A percentile compares a stretch with the other conserved stretches of the same genome.
These are phyloP conservation scores for Zychaea mexicana DNA, from an alignment of 371 early-diverging fungal species.

Conservation along the genomic window DNA sequence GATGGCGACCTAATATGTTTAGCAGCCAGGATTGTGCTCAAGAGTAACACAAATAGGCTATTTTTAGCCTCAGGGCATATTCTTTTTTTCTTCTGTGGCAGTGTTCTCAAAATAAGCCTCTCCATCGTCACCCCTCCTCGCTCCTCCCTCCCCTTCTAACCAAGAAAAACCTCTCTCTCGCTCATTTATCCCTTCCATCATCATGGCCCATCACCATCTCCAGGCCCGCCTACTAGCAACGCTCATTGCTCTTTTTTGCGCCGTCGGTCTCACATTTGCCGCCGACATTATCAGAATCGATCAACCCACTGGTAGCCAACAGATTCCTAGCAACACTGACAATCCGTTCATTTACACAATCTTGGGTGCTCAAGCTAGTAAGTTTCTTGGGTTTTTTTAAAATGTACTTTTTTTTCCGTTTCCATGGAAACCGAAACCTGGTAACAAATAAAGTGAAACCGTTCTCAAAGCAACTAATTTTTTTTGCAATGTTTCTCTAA, in stretches of 20 bases:
- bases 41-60: neutral
- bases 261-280: neutral
- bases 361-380: constrained; percentile 29
- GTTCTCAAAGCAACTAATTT: neutral
- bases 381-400: neutral
- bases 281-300: constrained; percentile 17
- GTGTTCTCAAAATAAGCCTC: neutral
- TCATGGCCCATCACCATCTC: neutral
- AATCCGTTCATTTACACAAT: constrained; percentile 21
- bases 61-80: constrained; percentile 3
- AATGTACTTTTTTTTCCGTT: too few relatives aligned
- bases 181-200: constrained; percentile 1
- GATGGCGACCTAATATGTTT: neutral
- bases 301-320: constrained; percentile 11
- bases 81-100: neutral
- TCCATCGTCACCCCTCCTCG: neutral
- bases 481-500: neutral
- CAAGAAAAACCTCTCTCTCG: neutral
- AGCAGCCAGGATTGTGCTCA: neutral
- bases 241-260: neutral
- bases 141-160: neutral
- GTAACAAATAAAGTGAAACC: neutral
- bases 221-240: neutral
- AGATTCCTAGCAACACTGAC: constrained; percentile 17
- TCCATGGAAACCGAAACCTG: neutral